Conservation (phyloP, 1,284 basidiomycete species). For the Sporisorium sorghi region DNA sequence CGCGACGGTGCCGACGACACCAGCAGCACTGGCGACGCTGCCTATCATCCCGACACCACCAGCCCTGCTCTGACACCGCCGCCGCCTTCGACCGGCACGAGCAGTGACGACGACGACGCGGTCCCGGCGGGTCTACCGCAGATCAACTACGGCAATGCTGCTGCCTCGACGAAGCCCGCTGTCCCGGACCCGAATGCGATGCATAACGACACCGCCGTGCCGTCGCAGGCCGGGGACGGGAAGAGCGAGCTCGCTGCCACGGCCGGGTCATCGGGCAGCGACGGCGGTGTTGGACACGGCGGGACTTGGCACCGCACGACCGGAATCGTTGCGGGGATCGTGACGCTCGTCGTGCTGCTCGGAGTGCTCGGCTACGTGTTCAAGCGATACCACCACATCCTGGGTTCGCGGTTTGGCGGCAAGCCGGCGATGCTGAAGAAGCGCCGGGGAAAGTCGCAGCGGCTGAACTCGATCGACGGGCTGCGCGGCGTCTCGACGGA, state of each 20-base stretch:
- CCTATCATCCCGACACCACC: neutral
- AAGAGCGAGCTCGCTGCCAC: neutral
- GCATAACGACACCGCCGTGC: constrained; percentile 17
- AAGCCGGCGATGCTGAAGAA: neutral
- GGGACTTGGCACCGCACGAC: constrained; percentile 1
- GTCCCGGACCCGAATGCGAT: neutral
- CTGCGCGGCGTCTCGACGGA: neutral
- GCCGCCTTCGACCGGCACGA: too few species aligned
- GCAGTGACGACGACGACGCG: neutral
- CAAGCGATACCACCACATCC: constrained; percentile 11
- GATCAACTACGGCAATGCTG: constrained; percentile 9
- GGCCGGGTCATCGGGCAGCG: constrained; percentile 1
- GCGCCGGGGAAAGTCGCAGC: constrained; percentile 1
- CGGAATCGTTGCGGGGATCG: neutral
- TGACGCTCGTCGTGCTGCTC: constrained; percentile 1
- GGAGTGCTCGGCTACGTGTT: constrained; percentile 8
- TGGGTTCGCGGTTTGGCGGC: neutral
- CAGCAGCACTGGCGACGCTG: neutral
- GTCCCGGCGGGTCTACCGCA: neutral
- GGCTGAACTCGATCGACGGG: constrained; percentile 20
- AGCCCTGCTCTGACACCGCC: too few species aligned
- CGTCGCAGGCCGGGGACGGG: neutral
- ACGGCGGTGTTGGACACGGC: too few species aligned
- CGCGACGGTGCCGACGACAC: neutral
- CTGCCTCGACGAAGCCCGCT: too few species aligned